A percentile compares a stretch with the other conserved stretches of the same genome.
Conservation (phyloP, 768 basidiomycete genomes). For the Coprinopsis cinerea region DNA sequence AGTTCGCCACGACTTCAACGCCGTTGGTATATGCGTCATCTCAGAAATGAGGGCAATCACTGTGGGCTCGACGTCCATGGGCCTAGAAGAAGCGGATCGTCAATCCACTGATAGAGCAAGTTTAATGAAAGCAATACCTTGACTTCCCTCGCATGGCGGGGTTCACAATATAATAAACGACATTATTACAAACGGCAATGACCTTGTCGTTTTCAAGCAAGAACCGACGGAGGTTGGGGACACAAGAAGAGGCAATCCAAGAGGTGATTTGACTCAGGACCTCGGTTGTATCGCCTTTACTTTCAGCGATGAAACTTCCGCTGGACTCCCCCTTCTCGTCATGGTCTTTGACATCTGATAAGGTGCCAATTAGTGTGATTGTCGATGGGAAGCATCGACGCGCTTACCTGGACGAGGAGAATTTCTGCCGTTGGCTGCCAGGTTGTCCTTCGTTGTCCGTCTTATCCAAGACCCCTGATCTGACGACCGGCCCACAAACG, state of each 20-base stretch:
- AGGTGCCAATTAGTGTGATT: conserved; percentile 10
- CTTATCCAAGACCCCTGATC: conserved; percentile 81
- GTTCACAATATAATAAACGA: conserved; percentile 77
- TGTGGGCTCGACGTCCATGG: conserved; percentile 69
- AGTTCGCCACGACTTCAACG: conserved; percentile 80
- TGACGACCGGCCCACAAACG: conserved; percentile 64
- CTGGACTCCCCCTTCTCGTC: conserved; percentile 6
- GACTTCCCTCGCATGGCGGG: conserved; percentile 76
- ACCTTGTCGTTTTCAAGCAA: conserved; percentile 83
- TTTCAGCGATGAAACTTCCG: neutral
- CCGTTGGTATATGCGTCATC: conserved; percentile 71
- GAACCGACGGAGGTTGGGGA: conserved; percentile 76
- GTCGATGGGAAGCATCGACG: neutral
- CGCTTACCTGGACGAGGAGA: conserved; percentile 56
- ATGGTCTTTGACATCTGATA: conserved; percentile 1
- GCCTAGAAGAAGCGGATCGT: conserved; percentile 32
- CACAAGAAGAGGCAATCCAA: conserved; percentile 60
- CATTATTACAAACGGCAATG: conserved; percentile 69
- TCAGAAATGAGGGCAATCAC: conserved; percentile 68
- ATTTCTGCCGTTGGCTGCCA: conserved; percentile 60
- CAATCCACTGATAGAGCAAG: neutral
- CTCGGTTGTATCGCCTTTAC: neutral
- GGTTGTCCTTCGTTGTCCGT: conserved; percentile 56
- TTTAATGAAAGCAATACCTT: conserved; percentile 39
- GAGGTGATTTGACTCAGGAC: conserved; percentile 49